These are phyloP conservation scores for Cinnamomum chago DNA, from an alignment of 164 flowering plant species.

Conservation along the genomic window DNA sequence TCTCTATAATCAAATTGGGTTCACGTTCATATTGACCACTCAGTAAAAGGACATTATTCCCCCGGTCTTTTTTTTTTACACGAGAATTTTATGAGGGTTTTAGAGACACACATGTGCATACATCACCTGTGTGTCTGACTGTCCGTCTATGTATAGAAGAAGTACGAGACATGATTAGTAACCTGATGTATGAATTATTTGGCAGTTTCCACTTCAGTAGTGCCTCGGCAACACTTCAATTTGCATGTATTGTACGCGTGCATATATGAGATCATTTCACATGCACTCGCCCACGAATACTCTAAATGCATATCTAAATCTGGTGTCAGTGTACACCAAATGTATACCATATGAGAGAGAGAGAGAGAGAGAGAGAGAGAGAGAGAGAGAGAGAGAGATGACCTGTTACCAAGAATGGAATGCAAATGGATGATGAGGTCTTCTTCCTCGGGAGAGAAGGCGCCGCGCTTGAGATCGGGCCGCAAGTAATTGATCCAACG, in stretches of 20 bases:
- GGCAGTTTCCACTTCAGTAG: no score
- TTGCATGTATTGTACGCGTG: neutral
- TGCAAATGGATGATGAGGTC: constrained; percentile 62
- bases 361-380: constrained; percentile 1
- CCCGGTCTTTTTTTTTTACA: no score
- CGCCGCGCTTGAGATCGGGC: constrained; percentile 72
- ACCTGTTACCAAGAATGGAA: constrained; percentile 76
- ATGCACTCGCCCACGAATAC: neutral
- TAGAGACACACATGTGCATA: no score
- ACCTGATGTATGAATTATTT: no score
- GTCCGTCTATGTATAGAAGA: no score
- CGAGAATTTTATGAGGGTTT: no score
- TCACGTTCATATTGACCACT: no score
- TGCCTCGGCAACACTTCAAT: neutral
- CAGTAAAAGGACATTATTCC: no score
- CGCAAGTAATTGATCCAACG: constrained; percentile 76
- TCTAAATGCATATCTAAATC: no score
- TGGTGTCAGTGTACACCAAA: neutral
- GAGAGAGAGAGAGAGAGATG: constrained; percentile 8
- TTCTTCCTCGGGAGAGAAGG: constrained; percentile 64
- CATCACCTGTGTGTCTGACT: no score
- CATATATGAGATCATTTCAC: neutral
- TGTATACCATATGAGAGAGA: neutral
- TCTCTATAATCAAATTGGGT: no score
- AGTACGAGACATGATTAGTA: no score